Evolutionary conservation across 805 yeast genomes (phyloP).

Genomic region (Starmerella bacillaris): DNA sequence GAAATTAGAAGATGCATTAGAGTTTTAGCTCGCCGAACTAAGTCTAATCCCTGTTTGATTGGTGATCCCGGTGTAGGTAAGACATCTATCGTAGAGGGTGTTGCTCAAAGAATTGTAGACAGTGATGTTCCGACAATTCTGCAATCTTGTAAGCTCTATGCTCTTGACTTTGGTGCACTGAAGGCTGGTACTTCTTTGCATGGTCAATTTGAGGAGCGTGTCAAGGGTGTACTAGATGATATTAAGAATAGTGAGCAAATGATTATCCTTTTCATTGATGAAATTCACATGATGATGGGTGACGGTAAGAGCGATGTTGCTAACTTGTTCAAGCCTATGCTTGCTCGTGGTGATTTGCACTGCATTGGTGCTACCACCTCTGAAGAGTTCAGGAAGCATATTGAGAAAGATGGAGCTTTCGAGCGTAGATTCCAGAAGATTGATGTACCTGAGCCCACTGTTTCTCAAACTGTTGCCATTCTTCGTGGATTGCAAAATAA

Average conservation of each 20-base stretch:
- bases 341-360: constrained; percentile 89
- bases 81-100: constrained; percentile 95
- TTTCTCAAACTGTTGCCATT: constrained; percentile 85
- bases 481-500: constrained; percentile 89
- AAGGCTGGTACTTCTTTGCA: constrained; percentile 98
- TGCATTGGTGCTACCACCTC: constrained; percentile 98
- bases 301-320: constrained; percentile 97
- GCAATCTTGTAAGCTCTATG: constrained; percentile 61
- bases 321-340: constrained; percentile 86
- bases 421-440: constrained; percentile 97
- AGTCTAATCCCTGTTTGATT: constrained; percentile 87
- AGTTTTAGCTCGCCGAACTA: constrained; percentile 89
- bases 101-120: constrained; percentile 90
- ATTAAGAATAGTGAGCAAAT: constrained; percentile 72
- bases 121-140: constrained; percentile 85
- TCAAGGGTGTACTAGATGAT: constrained; percentile 89
- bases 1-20: constrained; percentile 91
- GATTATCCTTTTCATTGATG: constrained; percentile 87
- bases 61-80: constrained; percentile 99
- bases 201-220: constrained; percentile 96
- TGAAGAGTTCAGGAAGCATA: constrained; percentile 78
- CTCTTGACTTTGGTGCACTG: constrained; percentile 85
- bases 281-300: constrained; percentile 98
- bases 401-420: constrained; percentile 95
- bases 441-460: constrained; percentile 86